Base-by-base conservation (phyloP, 441 rosid genomes). In the Euphorbia neoarborescens region DNA sequence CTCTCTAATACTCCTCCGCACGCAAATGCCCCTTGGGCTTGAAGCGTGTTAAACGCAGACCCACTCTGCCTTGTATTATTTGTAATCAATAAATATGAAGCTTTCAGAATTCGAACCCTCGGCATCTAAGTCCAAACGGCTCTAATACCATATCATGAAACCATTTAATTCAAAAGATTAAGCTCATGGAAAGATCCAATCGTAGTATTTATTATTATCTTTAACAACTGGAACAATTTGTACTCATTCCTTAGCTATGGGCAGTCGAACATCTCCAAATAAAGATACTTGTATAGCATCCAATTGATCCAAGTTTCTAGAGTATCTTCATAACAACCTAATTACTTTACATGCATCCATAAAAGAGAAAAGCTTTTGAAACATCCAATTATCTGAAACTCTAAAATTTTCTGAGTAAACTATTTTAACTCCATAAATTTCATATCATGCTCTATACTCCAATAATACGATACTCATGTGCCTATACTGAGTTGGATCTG, bases 141-240 rank as follows among this genome's bases (percentile, higher is more conserved):
- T n/a, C n/a, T n/a, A n/a, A n/a, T n/a, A n/a, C n/a, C n/a, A n/a
- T n/a, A n/a, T n/a, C n/a, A n/a, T n/a, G n/a, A n/a, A n/a, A n/a
- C n/a, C n/a, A n/a, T n/a, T n/a, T n/a, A n/a, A n/a, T n/a, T n/a
- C n/a, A n/a, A n/a, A n/a, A n/a, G n/a, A n/a, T n/a, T n/a, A n/a
- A n/a, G n/a, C n/a, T n/a, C n/a, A n/a, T n/a, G n/a, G n/a, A n/a
- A n/a, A n/a, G n/a, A n/a, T n/a, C n/a, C n/a, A n/a, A n/a, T n/a
- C n/a, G n/a, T n/a, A n/a, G n/a, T n/a, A n/a, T n/a, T n/a, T n/a
- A n/a, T n/a, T n/a, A n/a, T n/a, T n/a, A n/a, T n/a, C n/a, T n/a
- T n/a, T n/a, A n/a, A n/a, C n/a, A n/a, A n/a, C n/a, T 61, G 53
- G 51, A 65, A 24, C 19, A 67, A 67, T 32, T 24, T 68, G 51